These are phyloP conservation scores for Handroanthus guayacan DNA, from an alignment of 257 asterid species.

Conservation along the genomic window DNA sequence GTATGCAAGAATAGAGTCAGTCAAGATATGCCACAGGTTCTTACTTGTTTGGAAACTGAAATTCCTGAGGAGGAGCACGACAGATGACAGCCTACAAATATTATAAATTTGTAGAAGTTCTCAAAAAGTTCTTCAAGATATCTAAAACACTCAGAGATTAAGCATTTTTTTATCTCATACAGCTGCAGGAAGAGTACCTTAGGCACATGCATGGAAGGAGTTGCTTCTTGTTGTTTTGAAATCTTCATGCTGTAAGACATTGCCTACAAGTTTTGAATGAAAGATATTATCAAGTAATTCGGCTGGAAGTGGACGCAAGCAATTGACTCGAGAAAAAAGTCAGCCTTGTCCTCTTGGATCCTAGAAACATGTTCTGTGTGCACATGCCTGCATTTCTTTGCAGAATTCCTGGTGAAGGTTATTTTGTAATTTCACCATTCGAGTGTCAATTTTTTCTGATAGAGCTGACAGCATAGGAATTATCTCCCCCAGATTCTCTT, in stretches of 20 bases:
- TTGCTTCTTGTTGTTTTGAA: conserved; percentile 45
- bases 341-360: conserved; percentile 23
- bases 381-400: conserved; percentile 75
- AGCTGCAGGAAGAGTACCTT: conserved; percentile 47
- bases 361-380: conserved; percentile 14
- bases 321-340: conserved; percentile 31
- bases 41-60: conserved; percentile 56
- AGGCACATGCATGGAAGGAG: conserved; percentile 45
- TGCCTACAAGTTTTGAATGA: conserved; percentile 56
- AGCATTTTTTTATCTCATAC: conserved; percentile 32
- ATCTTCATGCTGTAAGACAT: conserved; percentile 55
- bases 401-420: conserved; percentile 58
- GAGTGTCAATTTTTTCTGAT: conserved; percentile 59
- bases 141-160: conserved; percentile 31
- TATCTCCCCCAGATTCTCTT: conserved; percentile 52
- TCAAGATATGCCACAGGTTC: conserved; percentile 34
- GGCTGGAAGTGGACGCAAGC: conserved; percentile 35
- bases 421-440: conserved; percentile 56
- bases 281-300: conserved; percentile 35
- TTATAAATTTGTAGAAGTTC: conserved; percentile 31
- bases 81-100: conserved; percentile 58
- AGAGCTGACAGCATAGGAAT: conserved; percentile 57
- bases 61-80: conserved; percentile 45
- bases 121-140: conserved; percentile 29
- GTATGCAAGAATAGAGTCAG: conserved; percentile 21